Evolutionary conservation across 305 asterid species (phyloP).

Genomic region (Plantago lanceolata): DNA sequence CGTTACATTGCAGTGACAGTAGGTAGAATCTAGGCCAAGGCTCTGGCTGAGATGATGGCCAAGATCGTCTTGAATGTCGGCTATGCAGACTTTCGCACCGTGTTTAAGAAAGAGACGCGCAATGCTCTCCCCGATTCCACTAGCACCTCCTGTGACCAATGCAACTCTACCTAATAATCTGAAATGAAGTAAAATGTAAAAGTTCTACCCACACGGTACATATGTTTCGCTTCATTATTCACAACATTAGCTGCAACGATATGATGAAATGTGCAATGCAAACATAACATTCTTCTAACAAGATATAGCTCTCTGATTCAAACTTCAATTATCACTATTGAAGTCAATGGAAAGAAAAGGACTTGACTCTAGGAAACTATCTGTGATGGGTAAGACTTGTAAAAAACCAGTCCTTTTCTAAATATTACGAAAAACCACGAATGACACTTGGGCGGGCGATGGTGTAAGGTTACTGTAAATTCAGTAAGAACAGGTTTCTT

Average conservation of each 20-base stretch:
- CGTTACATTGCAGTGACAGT: slow-evolving; percentile 68
- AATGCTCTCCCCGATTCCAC: slow-evolving; percentile 86
- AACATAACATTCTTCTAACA: not conserved
- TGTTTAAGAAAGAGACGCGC: slow-evolving; percentile 65
- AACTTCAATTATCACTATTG: not conserved
- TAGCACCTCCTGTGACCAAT: slow-evolving; percentile 86
- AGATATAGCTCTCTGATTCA: not conserved
- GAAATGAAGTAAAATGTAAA: slow-evolving; percentile 17
- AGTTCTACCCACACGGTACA: not conserved
- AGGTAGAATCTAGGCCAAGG: slow-evolving; percentile 36
- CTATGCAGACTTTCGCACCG: slow-evolving; percentile 78
- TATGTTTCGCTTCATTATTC: not conserved
- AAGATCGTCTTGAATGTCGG: slow-evolving; percentile 59
- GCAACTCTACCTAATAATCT: slow-evolving; percentile 82
- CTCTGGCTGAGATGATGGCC: slow-evolving; percentile 42
- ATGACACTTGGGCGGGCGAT: too few species aligned
- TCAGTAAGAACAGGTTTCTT: too few species aligned
- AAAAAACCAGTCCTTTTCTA: too few species aligned
- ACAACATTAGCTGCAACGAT: too few species aligned
- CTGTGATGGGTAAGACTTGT: too few species aligned
- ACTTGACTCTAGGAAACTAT: too few species aligned
- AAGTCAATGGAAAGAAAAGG: not conserved
- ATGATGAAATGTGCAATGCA: too few species aligned
- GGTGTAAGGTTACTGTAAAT: too few species aligned
- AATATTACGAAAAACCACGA: too few species aligned